Evolutionary conservation across 2,329 filamentous ascomycete species (phyloP).

Genomic region (Phaeosphaeriaceae sp.): DNA sequence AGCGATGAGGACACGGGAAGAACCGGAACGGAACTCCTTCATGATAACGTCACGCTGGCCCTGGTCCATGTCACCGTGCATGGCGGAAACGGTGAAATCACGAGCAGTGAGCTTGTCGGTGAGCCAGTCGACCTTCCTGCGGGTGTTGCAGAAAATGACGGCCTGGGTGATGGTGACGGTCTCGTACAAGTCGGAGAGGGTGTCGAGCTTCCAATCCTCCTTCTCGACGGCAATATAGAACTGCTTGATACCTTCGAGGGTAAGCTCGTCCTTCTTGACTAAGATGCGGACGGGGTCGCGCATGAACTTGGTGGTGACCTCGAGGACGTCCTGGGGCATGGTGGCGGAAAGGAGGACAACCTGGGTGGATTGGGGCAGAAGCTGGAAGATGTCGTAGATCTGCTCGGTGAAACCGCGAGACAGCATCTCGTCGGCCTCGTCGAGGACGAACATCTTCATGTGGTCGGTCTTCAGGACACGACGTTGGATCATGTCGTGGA

Average conservation of each 20-base stretch:
- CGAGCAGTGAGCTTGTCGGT: constrained; percentile 98
- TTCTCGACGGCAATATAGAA: constrained; percentile 99
- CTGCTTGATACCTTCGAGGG: constrained; percentile 99
- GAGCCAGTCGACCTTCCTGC: constrained; percentile 99
- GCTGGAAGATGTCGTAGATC: constrained; percentile 99
- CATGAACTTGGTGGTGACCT: constrained; percentile 99
- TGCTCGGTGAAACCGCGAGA: constrained; percentile 99
- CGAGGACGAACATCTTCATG: constrained; percentile 99
- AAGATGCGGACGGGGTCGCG: constrained; percentile 98
- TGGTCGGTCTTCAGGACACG: constrained; percentile 94
- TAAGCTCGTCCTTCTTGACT: constrained; percentile 99
- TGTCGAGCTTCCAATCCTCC: constrained; percentile 99
- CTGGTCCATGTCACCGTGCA: constrained; percentile 99
- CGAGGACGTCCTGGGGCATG: constrained; percentile 98
- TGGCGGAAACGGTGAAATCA: constrained; percentile 99
- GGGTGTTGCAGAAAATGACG: constrained; percentile 99
- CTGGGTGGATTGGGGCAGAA: constrained; percentile 96
- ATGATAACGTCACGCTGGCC: constrained; percentile 98
- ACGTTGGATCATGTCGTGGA: constrained; percentile 99
- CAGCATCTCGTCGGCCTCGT: constrained; percentile 99
- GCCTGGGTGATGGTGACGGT: constrained; percentile 99
- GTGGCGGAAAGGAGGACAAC: constrained; percentile 97
- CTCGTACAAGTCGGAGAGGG: constrained; percentile 97
- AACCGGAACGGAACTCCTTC: constrained; percentile 99
- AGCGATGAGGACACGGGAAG: constrained; percentile 97